Evolutionary conservation across 2,329 filamentous ascomycete species (phyloP).

Genomic region (Colletotrichum sp.): DNA sequence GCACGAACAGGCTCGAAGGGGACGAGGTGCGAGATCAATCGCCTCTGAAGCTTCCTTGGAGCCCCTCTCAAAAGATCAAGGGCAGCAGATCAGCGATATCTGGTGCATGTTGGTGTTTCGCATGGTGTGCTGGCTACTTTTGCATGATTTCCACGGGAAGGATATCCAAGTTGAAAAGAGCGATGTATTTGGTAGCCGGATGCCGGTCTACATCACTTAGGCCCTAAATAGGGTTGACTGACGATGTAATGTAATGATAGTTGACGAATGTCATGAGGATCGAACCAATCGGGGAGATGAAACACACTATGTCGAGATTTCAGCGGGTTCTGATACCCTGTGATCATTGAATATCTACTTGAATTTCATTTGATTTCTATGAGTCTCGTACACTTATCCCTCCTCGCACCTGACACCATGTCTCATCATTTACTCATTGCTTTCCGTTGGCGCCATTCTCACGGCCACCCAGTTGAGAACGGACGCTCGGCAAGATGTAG

Average conservation of each 20-base stretch:
- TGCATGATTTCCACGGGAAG: conserved; percentile 42
- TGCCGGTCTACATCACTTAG: conserved; percentile 38
- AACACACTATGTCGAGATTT: neutral
- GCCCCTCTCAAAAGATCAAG: neutral
- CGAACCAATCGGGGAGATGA: neutral
- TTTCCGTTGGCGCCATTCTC: neutral
- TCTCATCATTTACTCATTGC: neutral
- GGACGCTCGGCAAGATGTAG: conserved; percentile 57
- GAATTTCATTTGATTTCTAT: neutral
- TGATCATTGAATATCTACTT: neutral
- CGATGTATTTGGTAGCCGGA: conserved; percentile 36
- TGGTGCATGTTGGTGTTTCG: conserved; percentile 41
- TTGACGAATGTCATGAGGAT: neutral
- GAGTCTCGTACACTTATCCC: neutral
- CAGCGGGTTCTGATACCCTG: neutral
- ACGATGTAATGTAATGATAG: neutral
- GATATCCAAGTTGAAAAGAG: conserved; percentile 37
- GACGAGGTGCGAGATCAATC: neutral
- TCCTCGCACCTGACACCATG: neutral
- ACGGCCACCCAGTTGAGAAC: conserved; percentile 37
- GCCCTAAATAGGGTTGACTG: too few relatives aligned
- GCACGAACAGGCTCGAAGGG: neutral
- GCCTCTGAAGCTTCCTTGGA: neutral
- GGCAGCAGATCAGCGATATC: conserved; percentile 23
- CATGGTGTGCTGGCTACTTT: conserved; percentile 41